Evolutionary conservation across 768 basidiomycete genomes (phyloP), one percentile per base, ranked within the genome.

Genomic region (Mycena metata): DNA sequence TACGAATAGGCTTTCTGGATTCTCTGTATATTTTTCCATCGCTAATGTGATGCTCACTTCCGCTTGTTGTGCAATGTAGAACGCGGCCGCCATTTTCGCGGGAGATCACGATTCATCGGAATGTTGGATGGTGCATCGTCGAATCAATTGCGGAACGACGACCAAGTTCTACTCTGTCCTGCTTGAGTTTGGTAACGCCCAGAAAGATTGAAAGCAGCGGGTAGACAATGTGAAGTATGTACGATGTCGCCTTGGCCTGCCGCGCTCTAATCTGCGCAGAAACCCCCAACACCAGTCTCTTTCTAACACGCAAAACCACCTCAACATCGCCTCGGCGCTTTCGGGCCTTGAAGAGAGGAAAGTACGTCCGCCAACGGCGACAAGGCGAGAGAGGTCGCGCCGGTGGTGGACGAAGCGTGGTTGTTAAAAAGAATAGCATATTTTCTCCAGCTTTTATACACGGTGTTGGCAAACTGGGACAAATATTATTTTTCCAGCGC

Each of bases 371-470:
- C 70, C 70, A 66, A 24, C 67, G 82, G 80, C 84, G 85, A 76
- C 79, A 83, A 73, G 73, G 86, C 69, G 54, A 85, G 85, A 85
- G 85, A 75, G 80, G 82, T 47, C 76, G 79, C 69, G 84, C 83
- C 23, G 21, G 2, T 67, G 61, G 57, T 60, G 66, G 62, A 62
- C 60, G 54, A 47, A 70, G 60, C 69, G 69, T 85, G 80, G 76
- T 77, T 33, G 30, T 30, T 30, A 30, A 30, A 24, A 42, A 55
- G 33, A 61, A 60, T 11, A 64, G 39, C 33, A 55, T 26, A 35
- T 42, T 26, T 23, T 10, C 9, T 11, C 15, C 39, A 39, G 15
- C 39, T 39, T 39, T 39, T 39, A 39, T 39, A 39, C 5, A 15
- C 39, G 39, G 39, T 10, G 39, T 15, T 39, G 39, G 5, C 39